A percentile compares a stretch with the other conserved stretches of the same genome.
Evolutionary conservation across 331 rosid genomes (phyloP).

Genomic region (Dryas integrifolia): DNA sequence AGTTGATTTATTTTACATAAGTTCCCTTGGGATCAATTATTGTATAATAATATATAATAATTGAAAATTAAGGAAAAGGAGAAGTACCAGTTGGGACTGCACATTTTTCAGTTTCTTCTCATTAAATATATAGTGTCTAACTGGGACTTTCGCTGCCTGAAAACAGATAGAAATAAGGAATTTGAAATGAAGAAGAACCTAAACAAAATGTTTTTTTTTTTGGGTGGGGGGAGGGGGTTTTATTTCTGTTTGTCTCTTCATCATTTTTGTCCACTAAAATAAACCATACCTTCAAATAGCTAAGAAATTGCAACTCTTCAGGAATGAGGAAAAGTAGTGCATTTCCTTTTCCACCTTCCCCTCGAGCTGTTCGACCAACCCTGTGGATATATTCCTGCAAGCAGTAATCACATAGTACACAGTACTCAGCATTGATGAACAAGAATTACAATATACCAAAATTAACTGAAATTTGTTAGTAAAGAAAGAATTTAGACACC

Average conservation of each 20-base stretch:
- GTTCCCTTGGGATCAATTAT: slow-evolving; percentile 12
- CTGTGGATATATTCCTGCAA: slow-evolving; percentile 91
- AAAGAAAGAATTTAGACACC: slow-evolving; percentile 37
- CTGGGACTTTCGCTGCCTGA: slow-evolving; percentile 91
- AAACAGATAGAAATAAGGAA: slow-evolving; percentile 4
- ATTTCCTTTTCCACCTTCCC: slow-evolving; percentile 86
- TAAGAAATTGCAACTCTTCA: slow-evolving; percentile 82
- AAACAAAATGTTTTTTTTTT: too few relatives aligned
- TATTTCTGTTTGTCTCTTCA: slow-evolving; percentile 3
- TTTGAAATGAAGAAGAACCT: too few relatives aligned
- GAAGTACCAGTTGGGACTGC: slow-evolving; percentile 74
- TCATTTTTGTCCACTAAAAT: neutral
- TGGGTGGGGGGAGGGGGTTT: neutral
- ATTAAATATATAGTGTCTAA: slow-evolving; percentile 71
- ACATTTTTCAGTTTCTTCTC: slow-evolving; percentile 80
- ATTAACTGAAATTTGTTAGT: neutral
- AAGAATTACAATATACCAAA: neutral
- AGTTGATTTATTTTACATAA: slow-evolving; percentile 5
- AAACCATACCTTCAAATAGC: slow-evolving; percentile 71
- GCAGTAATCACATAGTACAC: slow-evolving; percentile 22
- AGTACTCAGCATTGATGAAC: slow-evolving; percentile 7
- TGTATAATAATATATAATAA: neutral
- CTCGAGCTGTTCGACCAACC: slow-evolving; percentile 99
- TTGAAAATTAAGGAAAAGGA: slow-evolving; percentile 14
- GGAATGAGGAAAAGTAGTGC: slow-evolving; percentile 89